phyloP scores from a whole-genome alignment of 106 monocot genomes.

The Dendrobium officinale region DNA sequence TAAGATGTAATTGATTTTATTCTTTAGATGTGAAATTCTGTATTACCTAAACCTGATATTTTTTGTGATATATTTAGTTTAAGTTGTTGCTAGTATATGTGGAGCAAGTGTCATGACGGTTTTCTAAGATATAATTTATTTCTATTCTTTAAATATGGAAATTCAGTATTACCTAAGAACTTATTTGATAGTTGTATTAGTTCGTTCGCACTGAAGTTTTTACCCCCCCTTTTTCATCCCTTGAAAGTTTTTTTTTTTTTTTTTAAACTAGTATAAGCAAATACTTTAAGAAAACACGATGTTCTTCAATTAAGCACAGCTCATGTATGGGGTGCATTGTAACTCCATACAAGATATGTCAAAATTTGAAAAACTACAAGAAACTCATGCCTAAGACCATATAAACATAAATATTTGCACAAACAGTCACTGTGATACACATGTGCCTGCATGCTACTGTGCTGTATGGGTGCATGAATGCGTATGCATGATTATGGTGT shows the following conservation, averaged over 20 bases:
- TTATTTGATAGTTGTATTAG: not conserved
- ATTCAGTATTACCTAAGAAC: no score
- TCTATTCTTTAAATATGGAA: not conserved
- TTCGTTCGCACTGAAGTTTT: not conserved
- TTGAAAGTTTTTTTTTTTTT: no score
- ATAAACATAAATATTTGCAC: not conserved
- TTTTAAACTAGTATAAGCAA: not conserved
- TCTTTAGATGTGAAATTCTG: no score
- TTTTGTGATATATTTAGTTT: not conserved
- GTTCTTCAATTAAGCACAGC: not conserved
- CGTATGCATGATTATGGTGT: no score
- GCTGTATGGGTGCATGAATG: no score
- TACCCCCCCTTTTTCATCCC: no score
- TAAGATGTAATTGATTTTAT: no score
- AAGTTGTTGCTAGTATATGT: not conserved
- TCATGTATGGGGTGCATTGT: no score
- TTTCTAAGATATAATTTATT: not conserved
- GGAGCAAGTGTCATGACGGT: not conserved
- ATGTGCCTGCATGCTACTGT: not conserved
- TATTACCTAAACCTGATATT: no score
- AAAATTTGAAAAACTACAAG: no score
- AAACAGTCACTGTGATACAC: not conserved
- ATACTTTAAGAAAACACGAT: not conserved
- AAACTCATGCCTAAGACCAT: not conserved
- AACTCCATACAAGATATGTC: no score